Evolutionary conservation across 1,284 basidiomycete species (phyloP).

Genomic region (Apiotrichum sp.): DNA sequence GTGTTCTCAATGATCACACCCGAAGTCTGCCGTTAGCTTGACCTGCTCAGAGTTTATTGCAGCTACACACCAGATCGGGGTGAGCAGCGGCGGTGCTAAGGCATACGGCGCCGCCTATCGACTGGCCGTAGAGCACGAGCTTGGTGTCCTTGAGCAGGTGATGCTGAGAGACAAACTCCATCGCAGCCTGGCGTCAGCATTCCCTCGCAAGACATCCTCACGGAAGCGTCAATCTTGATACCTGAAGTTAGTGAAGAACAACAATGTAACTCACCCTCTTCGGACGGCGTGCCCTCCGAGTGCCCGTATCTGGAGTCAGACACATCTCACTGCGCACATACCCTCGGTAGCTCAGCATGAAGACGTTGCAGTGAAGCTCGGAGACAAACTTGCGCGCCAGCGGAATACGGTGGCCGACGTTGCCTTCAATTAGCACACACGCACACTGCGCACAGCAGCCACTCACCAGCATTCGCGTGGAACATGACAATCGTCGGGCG

Average conservation of each 20-base stretch:
- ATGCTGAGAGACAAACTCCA: constrained; percentile 71
- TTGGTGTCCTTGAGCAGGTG: constrained; percentile 61
- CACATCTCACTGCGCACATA: no score
- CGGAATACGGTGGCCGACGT: constrained; percentile 72
- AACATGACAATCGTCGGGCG: constrained; percentile 83
- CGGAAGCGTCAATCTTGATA: constrained; percentile 71
- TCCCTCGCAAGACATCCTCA: constrained; percentile 40
- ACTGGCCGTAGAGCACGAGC: constrained; percentile 71
- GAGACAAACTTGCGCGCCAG: constrained; percentile 78
- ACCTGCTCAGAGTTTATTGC: neutral
- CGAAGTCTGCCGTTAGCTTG: constrained; percentile 51
- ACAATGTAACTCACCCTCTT: constrained; percentile 55
- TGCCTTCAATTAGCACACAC: constrained; percentile 24
- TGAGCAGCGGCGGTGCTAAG: constrained; percentile 81
- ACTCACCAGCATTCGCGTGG: constrained; percentile 80
- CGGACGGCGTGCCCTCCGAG: constrained; percentile 74
- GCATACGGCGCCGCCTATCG: constrained; percentile 90
- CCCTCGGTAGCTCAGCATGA: constrained; percentile 46
- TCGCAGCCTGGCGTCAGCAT: constrained; percentile 48
- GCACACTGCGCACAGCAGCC: constrained; percentile 23
- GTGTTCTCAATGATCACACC: constrained; percentile 82
- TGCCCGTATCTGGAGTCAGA: constrained; percentile 59
- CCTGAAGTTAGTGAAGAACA: constrained; percentile 49
- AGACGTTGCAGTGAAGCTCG: constrained; percentile 58
- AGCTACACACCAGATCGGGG: constrained; percentile 55